Percentiles rank a stretch among this genome's conserved stretches.
These are phyloP conservation scores for Papiliotrema flavescens DNA, from an alignment of 1,284 basidiomycete species.

Conservation along the genomic window DNA sequence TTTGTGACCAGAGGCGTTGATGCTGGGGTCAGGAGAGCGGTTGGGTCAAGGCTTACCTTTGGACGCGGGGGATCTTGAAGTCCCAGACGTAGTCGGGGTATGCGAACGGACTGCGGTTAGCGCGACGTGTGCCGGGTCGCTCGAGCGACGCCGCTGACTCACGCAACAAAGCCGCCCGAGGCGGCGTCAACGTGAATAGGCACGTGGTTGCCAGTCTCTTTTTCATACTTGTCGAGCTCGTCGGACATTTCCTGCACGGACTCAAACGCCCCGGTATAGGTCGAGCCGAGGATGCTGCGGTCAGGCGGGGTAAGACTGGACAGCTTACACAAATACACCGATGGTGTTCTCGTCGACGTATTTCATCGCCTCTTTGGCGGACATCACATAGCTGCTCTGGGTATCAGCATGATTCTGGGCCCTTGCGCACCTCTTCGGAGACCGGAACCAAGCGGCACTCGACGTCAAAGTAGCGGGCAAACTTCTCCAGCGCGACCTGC, in stretches of 20 bases:
- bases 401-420: neutral
- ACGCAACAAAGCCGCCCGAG: conserved; percentile 73
- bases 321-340: conserved; percentile 32
- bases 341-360: conserved; percentile 82
- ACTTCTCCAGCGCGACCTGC: conserved; percentile 84
- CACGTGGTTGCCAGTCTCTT: conserved; percentile 69
- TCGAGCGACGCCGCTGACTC: too few relatives aligned
- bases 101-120: conserved; percentile 27
- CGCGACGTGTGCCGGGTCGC: too few relatives aligned
- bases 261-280: conserved; percentile 92
- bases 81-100: conserved; percentile 78
- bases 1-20: conserved; percentile 74
- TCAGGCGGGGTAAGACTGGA: too few relatives aligned
- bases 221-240: conserved; percentile 80
- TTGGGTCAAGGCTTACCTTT: conserved; percentile 51
- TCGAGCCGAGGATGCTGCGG: conserved; percentile 52
- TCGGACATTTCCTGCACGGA: conserved; percentile 82
- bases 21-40: conserved; percentile 59
- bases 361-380: conserved; percentile 79
- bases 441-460: conserved; percentile 68
- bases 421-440: conserved; percentile 64
- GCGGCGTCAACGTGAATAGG: conserved; percentile 70
- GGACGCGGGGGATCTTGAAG: conserved; percentile 80
- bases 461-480: conserved; percentile 56
- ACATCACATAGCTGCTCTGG: conserved; percentile 71